Evolutionary conservation across 1,139 yeast genomes (phyloP), one percentile per base, ranked within the genome.

Genomic region (Lodderomyces jiufengensis): DNA sequence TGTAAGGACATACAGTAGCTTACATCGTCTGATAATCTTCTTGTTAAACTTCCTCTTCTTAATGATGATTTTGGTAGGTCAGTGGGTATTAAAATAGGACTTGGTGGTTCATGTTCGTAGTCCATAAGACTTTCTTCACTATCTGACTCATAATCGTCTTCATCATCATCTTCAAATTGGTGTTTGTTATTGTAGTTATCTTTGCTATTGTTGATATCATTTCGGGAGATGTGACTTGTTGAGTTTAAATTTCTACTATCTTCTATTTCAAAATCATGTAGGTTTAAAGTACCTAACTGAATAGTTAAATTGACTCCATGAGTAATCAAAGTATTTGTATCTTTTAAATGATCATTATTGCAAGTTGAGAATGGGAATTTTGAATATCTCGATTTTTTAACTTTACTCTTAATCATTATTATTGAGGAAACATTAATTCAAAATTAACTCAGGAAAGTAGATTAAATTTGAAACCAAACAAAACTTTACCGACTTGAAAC

Each of bases 351-450:
- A 5, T 27, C 29, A 29, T 40, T 34, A 22, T 32, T 31, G 33
- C 50, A 45, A 11, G 32, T 31, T 14, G 33, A 31, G 21, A 48
- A 45, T 2, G 52, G 52, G 26, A 48, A 48, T 22, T 38, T 34
- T 3, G 21, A 13, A 25, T 34, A 34, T 24, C 33, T 22, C 24
- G 18, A 5, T 6, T 18, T 6, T 14, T 18, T 12, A 16, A 13
- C 10, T 16, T 11, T 29, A 11, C 16, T 26, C 5, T 14, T 12
- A 24, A 5, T 18, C 20, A 18, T 18, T 5, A 5, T 18, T n/a
- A n/a, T n/a, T n/a, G n/a, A n/a, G 20, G 6, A 18, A 18, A 18
- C 5, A 18, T 5, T 18, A 18, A 18, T 18, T 18, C 7, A 18
- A 18, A 18, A 5, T n/a, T n/a, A n/a, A n/a, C n/a, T n/a, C n/a